Base-by-base conservation (phyloP, 2,329 filamentous ascomycete species). In the Truncatella angustata region DNA sequence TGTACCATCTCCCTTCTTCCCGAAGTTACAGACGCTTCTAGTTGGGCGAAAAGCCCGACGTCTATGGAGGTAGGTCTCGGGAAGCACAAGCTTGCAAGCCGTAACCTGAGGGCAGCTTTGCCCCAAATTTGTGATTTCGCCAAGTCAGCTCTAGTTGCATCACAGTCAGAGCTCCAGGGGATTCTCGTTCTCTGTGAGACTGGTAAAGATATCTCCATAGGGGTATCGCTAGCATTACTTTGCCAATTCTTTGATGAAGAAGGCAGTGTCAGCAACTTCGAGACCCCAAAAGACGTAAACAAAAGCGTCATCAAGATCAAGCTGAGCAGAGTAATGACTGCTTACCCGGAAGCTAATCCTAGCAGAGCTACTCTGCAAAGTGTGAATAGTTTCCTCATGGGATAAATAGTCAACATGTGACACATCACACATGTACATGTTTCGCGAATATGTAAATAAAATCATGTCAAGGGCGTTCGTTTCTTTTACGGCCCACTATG, bases 361-460 rank as follows among this genome's bases (percentile, higher is more conserved):
- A 92, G 86, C 56, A 79, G 94, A 32, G 80, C 89, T 20, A 97
- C 92, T 0, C 73, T 97, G 34, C 92, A 97, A 70, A 93, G 90
- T 59, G 87, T 97, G 4, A 97, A 97, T 69, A 89, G 89, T 51
- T 96, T 90, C 63, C 72, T 97, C 48, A 93, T 97, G 84, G 47
- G 47, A 12, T 49, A 49, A 49, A n/a, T n/a, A n/a, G n/a, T n/a
- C n/a, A n/a, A n/a, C n/a, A n/a, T n/a, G n/a, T n/a, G n/a, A n/a
- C n/a, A n/a, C n/a, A n/a, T n/a, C n/a, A n/a, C n/a, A n/a, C n/a
- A n/a, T n/a, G n/a, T n/a, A n/a, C n/a, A n/a, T n/a, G n/a, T n/a
- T n/a, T n/a, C n/a, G n/a, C n/a, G n/a, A n/a, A n/a, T n/a, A n/a
- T n/a, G n/a, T n/a, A n/a, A n/a, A n/a, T n/a, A n/a, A n/a, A n/a